Base-by-base conservation (phyloP, 176 grass and related monocot species). In the Oryza officinalis region DNA sequence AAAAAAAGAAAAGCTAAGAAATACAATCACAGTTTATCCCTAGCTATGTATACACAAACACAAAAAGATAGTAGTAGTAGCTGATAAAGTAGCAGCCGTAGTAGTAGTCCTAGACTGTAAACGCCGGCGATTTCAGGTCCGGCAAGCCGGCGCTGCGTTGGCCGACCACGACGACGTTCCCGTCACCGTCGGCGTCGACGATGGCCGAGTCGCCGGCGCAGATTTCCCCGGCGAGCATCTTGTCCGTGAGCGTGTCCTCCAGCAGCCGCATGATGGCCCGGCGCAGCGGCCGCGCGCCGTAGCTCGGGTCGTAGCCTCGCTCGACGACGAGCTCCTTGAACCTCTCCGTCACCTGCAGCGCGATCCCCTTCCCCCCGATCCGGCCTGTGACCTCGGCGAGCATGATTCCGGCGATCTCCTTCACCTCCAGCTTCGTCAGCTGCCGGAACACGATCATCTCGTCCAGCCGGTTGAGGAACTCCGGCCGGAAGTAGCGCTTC, bases 391-490 rank as follows among this genome's bases (percentile, higher is more conserved):
- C 89, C 85, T 97, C 91, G 82, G 89, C 83, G 11, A 97, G 80
- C 94, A 97, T 92, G 70, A 97, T 97, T 1, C 90, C 90, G 4
- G 87, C 89, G 4, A 97, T 97, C 72, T 97, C 94, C 84, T 97
- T 97, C 4, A 92, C 92, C 69, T 97, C 92, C 1, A 90, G 44
- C 80, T 87, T 97, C 13, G 94, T 97, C 70, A 94, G 79, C 83
- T 97, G 94, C 72, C 94, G 84, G 94, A 94, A 97, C 12, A 97
- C 94, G 2, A 94, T 97, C 92, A 97, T 97, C 84, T 97, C 94
- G 33, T 97, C 92, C 0, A 94, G 83, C 32, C 94, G 86, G 76
- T 97, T 97, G 61, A 97, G 87, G 38, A 97, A 97, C 67, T 92
- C 92, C 0, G 94, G 94, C 17, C 94, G 86, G 83, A 96, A 96